Evolutionary conservation across 305 asterid species (phyloP).

Genomic region (Fraxinus albicans): DNA sequence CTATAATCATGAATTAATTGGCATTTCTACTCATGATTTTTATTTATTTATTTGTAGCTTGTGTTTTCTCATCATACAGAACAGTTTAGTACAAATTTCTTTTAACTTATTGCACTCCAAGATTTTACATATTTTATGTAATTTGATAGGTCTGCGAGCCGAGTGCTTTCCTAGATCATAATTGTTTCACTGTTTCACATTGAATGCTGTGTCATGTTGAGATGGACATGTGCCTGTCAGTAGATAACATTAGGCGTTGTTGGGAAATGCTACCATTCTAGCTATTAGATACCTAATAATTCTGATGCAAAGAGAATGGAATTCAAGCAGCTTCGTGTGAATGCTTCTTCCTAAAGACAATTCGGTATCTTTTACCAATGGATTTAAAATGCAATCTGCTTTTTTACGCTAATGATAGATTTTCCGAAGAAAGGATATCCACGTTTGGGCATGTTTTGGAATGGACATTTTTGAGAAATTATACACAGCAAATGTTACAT

Average conservation of each 20-base stretch:
- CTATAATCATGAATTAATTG: background rate
- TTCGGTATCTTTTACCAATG: background rate
- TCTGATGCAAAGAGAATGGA: background rate
- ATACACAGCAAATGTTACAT: background rate
- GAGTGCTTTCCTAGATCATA: background rate
- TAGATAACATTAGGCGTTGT: background rate
- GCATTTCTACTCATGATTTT: background rate
- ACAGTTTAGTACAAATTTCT: slow-evolving; percentile 6
- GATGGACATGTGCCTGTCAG: background rate
- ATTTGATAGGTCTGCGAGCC: background rate
- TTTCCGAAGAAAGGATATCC: background rate
- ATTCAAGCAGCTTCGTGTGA: background rate
- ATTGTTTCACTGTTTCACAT: background rate
- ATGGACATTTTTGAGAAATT: background rate
- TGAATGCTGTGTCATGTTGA: background rate
- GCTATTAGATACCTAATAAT: background rate
- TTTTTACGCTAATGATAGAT: background rate
- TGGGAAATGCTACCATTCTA: background rate
- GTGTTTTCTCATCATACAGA: background rate
- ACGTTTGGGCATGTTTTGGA: background rate
- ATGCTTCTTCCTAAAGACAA: background rate
- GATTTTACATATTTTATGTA: background rate
- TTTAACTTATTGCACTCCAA: background rate
- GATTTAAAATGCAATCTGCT: background rate
- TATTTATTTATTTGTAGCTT: background rate